Evolutionary conservation across 768 basidiomycete genomes (phyloP), one percentile per base, ranked within the genome.

Genomic region (Pleurotus djamor): DNA sequence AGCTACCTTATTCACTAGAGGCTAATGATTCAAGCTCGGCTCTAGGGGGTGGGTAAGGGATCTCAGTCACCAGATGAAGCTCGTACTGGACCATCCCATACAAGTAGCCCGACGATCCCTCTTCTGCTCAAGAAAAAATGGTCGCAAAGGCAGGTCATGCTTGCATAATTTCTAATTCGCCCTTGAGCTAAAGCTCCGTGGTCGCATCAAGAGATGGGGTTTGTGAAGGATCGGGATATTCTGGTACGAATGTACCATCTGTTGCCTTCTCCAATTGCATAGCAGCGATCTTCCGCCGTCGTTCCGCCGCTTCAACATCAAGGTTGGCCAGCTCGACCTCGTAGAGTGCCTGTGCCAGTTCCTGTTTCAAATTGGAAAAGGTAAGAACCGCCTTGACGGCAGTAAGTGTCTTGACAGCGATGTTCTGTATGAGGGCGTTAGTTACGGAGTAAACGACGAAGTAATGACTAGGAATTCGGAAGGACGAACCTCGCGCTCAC

Each of bases 271-370:
- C 85, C 59, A 87, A 70, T 62, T 87, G 87, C 62, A 64, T 64
- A 58, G 83, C 83, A 21, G 87, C 83, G 16, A 84, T 74, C 63
- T 76, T 80, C 57, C 87, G 80, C 56, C 87, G 79, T 56, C 74
- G 73, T 73, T 85, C 83, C 14, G 84, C 84, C 41, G 79, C 79
- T 57, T 79, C 78, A 59, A 89, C 68, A 60, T 92, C 89, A 38
- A 89, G 73, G 41, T 73, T 74, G 35, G 85, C 75, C 65, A 83
- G 71, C 17, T 88, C 86, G 8, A 88, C 70, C 64, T 91, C 89
- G 50, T 85, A 82, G 44, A 84, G 66, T 14, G 85, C 85, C 14
- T 83, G 78, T 32, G 77, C 34, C 7, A 50, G 49, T 9, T 50
- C 49, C 5, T 12, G 34, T 78, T 14, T 75, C 70, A 3, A 67